phyloP scores from a whole-genome alignment of 2,329 filamentous ascomycete species.

The Botrytis byssoidea region DNA sequence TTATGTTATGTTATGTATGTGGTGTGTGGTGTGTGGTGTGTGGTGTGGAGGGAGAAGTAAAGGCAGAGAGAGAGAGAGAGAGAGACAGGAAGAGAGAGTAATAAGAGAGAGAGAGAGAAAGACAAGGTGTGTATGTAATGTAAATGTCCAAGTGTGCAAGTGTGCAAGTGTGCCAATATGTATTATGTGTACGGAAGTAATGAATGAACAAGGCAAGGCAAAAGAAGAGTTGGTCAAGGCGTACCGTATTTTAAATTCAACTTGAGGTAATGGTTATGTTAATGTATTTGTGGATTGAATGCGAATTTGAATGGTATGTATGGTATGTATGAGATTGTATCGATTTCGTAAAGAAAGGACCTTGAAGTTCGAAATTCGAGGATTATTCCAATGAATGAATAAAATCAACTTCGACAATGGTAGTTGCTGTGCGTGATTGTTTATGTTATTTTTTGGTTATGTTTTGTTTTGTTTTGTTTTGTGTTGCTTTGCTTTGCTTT shows the following conservation, averaged over 20 bases:
- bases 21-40: neutral
- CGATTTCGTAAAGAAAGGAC: neutral
- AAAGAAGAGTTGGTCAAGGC: slow-evolving; percentile 20
- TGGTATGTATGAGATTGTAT: neutral
- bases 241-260: slow-evolving; percentile 7
- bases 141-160: neutral
- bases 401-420: slow-evolving; percentile 2
- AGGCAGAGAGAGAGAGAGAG: neutral
- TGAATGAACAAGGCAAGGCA: neutral
- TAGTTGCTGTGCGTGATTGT: slow-evolving; percentile 15
- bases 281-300: neutral
- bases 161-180: neutral
- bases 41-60: neutral
- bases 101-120: neutral
- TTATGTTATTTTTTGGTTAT: neutral
- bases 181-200: neutral
- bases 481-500: too few species aligned
- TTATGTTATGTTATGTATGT: neutral
- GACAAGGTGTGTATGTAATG: neutral
- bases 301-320: neutral
- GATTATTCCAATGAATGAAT: neutral
- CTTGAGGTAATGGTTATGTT: too few species aligned
- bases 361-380: neutral
- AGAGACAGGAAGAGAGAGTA: neutral
- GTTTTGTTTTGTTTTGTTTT: neutral